phyloP scores from a whole-genome alignment of 192 early-diverging fungal species.

The Coemansia sp. region DNA sequence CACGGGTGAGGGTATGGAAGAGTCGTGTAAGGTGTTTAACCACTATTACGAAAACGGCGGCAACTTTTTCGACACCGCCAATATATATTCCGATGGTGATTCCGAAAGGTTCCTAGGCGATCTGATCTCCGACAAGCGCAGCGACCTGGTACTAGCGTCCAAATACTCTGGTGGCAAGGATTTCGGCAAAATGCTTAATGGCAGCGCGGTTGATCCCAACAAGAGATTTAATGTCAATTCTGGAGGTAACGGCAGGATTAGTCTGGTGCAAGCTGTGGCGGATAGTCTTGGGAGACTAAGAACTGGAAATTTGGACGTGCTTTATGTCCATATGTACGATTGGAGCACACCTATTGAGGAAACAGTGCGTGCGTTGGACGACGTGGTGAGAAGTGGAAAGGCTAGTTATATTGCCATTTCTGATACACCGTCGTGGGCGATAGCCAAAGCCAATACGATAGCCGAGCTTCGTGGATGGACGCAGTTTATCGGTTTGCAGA shows the following conservation, averaged over 20 bases:
- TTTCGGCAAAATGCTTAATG: neutral
- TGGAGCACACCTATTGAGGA: constrained; percentile 66
- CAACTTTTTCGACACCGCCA: constrained; percentile 9
- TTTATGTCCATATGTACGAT: constrained; percentile 56
- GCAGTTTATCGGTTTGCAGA: constrained; percentile 48
- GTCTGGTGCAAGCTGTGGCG: constrained; percentile 57
- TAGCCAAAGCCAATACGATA: constrained; percentile 50
- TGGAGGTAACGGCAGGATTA: constrained; percentile 49
- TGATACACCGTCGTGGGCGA: constrained; percentile 56
- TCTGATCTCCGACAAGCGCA: constrained; percentile 57
- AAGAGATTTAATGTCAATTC: neutral
- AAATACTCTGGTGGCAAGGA: constrained; percentile 39
- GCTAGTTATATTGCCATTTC: constrained; percentile 59
- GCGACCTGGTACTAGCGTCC: constrained; percentile 62
- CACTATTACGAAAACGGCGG: constrained; percentile 3
- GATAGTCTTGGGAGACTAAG: constrained; percentile 58
- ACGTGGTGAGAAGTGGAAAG: constrained; percentile 67
- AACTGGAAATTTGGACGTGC: constrained; percentile 50
- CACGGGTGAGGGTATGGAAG: neutral
- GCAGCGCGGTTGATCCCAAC: neutral
- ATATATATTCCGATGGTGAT: constrained; percentile 35
- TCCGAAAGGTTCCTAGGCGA: constrained; percentile 61
- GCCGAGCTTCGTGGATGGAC: constrained; percentile 47
- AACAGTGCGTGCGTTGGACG: constrained; percentile 70
- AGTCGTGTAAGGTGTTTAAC: constrained; percentile 2